Percentiles rank a stretch among this genome's conserved stretches.
These are phyloP conservation scores for Saccharomycopsis vini DNA, from an alignment of 805 yeast species.

Conservation along the genomic window DNA sequence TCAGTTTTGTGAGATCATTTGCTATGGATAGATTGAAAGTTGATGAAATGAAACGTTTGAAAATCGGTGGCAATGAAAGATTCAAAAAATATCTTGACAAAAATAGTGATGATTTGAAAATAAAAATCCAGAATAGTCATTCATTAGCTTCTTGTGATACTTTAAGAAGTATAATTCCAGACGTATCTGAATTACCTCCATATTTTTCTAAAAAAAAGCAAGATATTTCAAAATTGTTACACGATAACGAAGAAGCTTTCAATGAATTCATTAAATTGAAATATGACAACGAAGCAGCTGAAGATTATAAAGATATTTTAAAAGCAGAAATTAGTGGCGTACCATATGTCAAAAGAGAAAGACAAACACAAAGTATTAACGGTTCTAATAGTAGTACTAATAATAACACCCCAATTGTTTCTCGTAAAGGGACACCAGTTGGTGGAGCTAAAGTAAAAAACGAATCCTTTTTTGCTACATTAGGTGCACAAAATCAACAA, in stretches of 20 bases:
- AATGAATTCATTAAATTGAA: too few species aligned
- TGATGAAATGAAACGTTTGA: slow-evolving; percentile 86
- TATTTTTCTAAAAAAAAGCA: too few species aligned
- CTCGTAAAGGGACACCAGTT: slow-evolving; percentile 23
- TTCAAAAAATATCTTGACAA: slow-evolving; percentile 59
- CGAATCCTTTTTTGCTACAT: slow-evolving; percentile 72
- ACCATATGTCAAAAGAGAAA: slow-evolving; percentile 60
- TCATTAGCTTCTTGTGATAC: too few species aligned
- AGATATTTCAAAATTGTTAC: not conserved
- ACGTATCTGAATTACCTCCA: not conserved
- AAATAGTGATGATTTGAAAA: slow-evolving; percentile 48
- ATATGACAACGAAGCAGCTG: slow-evolving; percentile 87
- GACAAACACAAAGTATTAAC: slow-evolving; percentile 21
- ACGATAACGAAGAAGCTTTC: too few species aligned
- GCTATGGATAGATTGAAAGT: slow-evolving; percentile 98
- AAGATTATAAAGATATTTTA: slow-evolving; percentile 74
- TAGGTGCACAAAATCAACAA: slow-evolving; percentile 62
- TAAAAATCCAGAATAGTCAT: too few species aligned
- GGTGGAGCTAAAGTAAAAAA: slow-evolving; percentile 40
- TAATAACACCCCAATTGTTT: slow-evolving; percentile 5
- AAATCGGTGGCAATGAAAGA: slow-evolving; percentile 81
- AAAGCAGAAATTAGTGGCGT: slow-evolving; percentile 67
- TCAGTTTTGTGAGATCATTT: slow-evolving; percentile 91
- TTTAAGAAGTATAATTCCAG: too few species aligned
- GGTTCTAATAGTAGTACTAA: not conserved